These are phyloP conservation scores for Ambrosia hybrid DNA, from an alignment of 140 eudicot species.

Conservation along the genomic window DNA sequence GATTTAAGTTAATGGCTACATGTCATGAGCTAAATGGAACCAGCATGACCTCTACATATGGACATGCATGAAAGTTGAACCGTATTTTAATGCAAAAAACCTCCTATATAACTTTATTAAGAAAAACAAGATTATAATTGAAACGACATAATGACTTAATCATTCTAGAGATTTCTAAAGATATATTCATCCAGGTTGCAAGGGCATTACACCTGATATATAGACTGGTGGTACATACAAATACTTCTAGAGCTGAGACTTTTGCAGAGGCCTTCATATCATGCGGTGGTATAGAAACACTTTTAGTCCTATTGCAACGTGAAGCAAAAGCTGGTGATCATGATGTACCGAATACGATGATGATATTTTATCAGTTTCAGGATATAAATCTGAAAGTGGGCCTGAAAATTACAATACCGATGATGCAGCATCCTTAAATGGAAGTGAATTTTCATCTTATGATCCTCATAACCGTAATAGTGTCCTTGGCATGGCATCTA, in stretches of 20 bases:
- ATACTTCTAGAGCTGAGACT: constrained; percentile 67
- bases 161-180: too few species aligned
- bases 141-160: not conserved
- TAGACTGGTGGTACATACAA: constrained; percentile 91
- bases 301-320: constrained; percentile 87
- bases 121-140: too few species aligned
- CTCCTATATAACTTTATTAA: too few species aligned
- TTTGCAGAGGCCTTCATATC: constrained; percentile 95
- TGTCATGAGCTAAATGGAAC: too few species aligned
- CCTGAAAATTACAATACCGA: constrained; percentile 30
- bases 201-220: constrained; percentile 83
- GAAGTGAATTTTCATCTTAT: constrained; percentile 38
- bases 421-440: constrained; percentile 35
- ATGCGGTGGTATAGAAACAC: constrained; percentile 92
- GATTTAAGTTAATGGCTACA: too few species aligned
- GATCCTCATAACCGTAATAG: constrained; percentile 40
- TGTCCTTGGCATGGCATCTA: constrained; percentile 36
- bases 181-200: constrained; percentile 59
- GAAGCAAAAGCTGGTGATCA: constrained; percentile 80
- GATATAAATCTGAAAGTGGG: constrained; percentile 31
- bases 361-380: constrained; percentile 22
- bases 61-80: too few species aligned
- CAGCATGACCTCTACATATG: too few species aligned
- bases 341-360: constrained; percentile 40
- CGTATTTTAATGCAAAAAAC: too few species aligned